Conservation (phyloP, 148 eudicot species). For the Rhododendron ferrugineum region DNA sequence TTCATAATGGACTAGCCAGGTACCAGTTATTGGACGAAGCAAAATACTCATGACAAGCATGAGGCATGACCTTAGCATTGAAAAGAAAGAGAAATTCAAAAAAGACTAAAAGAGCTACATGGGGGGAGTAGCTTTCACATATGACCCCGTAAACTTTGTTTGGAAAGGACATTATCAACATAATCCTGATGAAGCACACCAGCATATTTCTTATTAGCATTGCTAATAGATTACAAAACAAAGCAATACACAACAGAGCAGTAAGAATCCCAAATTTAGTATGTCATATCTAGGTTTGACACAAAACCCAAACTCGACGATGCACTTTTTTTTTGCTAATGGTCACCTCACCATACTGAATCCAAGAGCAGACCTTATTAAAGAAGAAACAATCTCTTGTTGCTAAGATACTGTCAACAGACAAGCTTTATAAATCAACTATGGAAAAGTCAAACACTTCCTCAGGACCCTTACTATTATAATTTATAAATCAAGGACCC, state of each 20-base stretch:
- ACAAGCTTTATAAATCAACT: not conserved
- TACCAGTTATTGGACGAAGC: not conserved
- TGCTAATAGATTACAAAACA: not conserved
- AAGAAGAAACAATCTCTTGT: not conserved
- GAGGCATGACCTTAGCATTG: not conserved
- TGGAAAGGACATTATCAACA: not conserved
- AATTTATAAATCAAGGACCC: not conserved
- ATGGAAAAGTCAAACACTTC: not conserved
- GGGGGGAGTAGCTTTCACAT: not conserved
- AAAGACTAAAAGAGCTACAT: not conserved
- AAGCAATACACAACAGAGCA: not conserved
- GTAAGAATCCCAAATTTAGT: not conserved
- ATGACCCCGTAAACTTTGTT: not conserved
- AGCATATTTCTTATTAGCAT: not conserved
- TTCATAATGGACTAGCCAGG: not conserved
- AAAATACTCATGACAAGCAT: not conserved
- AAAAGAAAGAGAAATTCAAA: not conserved
- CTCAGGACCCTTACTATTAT: not conserved
- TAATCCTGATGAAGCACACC: not conserved
- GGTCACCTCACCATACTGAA: not conserved
- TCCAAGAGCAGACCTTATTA: not conserved
- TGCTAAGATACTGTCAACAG: not conserved
- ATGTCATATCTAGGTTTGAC: not conserved
- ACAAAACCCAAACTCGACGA: not conserved
- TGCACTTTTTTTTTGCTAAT: not conserved